Percentiles rank a stretch among this genome's conserved stretches.
phyloP scores from a whole-genome alignment of 169 alveolate genomes.

The Hammondia hammondi region DNA sequence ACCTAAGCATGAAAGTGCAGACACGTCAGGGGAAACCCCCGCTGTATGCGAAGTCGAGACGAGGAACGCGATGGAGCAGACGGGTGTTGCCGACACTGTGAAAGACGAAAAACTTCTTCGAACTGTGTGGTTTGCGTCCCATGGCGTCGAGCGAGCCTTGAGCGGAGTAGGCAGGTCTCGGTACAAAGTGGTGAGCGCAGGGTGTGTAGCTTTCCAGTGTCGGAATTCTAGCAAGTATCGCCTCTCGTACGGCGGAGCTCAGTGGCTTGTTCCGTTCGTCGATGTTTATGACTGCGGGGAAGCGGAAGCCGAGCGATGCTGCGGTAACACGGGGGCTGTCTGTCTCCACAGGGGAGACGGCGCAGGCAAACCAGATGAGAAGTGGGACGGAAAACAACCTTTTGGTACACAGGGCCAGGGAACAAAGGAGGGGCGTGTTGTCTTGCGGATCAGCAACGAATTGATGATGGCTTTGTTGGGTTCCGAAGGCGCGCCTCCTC shows the following conservation, averaged over 20 bases:
- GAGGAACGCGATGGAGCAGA: not conserved
- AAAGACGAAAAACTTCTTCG: not conserved
- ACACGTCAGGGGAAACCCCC: not conserved
- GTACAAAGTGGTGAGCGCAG: slow-evolving; percentile 46
- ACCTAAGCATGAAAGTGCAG: not conserved
- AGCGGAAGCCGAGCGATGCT: not conserved
- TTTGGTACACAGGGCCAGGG: not conserved
- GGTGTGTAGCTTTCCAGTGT: slow-evolving; percentile 53
- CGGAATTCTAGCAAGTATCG: slow-evolving; percentile 24
- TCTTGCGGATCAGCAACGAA: not conserved
- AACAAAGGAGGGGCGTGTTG: not conserved
- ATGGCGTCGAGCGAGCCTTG: slow-evolving; percentile 30
- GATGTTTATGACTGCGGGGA: not conserved
- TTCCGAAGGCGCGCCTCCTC: not conserved
- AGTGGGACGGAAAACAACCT: not conserved
- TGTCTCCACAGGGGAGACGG: not conserved
- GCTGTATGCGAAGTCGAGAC: not conserved
- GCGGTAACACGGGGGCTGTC: not conserved
- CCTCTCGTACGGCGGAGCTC: slow-evolving; percentile 35
- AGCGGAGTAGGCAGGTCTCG: slow-evolving; percentile 33
- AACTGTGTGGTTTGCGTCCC: slow-evolving; percentile 17
- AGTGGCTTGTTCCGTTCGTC: slow-evolving; percentile 52
- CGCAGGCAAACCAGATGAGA: not conserved
- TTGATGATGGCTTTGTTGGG: slow-evolving; percentile 16
- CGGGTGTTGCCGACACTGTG: not conserved